A percentile compares a stretch with the other conserved stretches of the same genome.
Evolutionary conservation across 1,284 basidiomycete genomes (phyloP).

Genomic region (Cryptococcus maquisensis): DNA sequence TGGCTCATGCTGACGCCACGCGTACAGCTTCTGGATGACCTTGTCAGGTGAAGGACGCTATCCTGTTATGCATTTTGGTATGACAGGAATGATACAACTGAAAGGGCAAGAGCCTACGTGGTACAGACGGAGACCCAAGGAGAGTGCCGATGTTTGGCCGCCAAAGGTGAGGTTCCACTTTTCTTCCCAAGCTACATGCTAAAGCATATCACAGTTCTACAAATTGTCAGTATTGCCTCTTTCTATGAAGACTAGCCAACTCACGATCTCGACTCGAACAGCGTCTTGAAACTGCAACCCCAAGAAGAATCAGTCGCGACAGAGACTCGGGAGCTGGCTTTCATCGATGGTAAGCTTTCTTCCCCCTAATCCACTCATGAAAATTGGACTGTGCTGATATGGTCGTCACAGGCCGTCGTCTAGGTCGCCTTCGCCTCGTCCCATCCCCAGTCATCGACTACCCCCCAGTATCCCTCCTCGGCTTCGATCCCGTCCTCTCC

Average conservation of each 20-base stretch:
- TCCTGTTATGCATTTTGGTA: conserved; percentile 75
- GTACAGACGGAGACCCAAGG: conserved; percentile 60
- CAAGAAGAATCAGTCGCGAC: conserved; percentile 26
- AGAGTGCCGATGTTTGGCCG: conserved; percentile 63
- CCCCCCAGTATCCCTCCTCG: conserved; percentile 65
- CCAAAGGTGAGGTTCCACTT: conserved; percentile 58
- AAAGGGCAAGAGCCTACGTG: conserved; percentile 59
- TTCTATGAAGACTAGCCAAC: not conserved
- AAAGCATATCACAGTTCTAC: conserved; percentile 23
- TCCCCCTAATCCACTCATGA: not conserved
- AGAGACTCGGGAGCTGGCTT: conserved; percentile 39
- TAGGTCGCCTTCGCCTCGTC: conserved; percentile 67
- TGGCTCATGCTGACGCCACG: too few species aligned
- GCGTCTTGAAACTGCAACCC: conserved; percentile 46
- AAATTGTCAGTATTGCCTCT: conserved; percentile 31
- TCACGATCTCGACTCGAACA: conserved; percentile 30
- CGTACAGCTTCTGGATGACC: conserved; percentile 60
- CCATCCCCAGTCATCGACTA: conserved; percentile 57
- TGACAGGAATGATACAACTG: conserved; percentile 75
- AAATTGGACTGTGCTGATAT: too few species aligned
- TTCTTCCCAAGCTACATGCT: conserved; percentile 1
- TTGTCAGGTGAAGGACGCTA: conserved; percentile 61
- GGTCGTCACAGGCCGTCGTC: conserved; percentile 58
- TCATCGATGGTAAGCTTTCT: conserved; percentile 37
- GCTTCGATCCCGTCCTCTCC: conserved; percentile 71